Evolutionary conservation across 208 protist species (phyloP), one percentile per base, ranked within the genome.

Genomic region (Leishmania braziliensis): DNA sequence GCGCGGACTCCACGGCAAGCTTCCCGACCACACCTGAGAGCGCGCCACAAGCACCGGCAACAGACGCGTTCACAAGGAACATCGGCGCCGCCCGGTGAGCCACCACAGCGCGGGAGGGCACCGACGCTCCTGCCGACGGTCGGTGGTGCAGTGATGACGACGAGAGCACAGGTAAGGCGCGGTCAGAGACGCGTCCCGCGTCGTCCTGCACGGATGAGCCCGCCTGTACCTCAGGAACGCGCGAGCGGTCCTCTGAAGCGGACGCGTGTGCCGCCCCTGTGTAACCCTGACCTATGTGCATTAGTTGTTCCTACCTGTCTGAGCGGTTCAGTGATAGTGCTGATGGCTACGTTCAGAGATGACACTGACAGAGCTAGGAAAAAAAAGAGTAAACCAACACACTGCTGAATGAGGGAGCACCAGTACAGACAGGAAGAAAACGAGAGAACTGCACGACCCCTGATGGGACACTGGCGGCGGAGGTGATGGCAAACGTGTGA

Each of bases 1-100:
- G 77, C 29, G 79, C 51, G 23, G 85, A 75, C 48, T 88, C 84
- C 16, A 97, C 88, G 0, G 90, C 91, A 1, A 95, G 73, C 83
- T 97, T 97, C 39, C 94, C 94, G 20, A 93, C 90, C 9, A 91
- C 91, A 16, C 89, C 84, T 6, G 92, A 95, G 20, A 94, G 80
- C 9, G 94, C 92, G 0, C 94, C 94, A 75, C 88, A 95, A 14
- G 78, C 78, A 5, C 94, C 92, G 2, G 94, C 94, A 18, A 97
- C n/a, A 4, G 89, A 89, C 0, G 94, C 92, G 50, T 93, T 89
- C 33, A 92, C 12, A 48, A 97, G 84, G 74, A 95, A 97, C 36
- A 90, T 70, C 6, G 78, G 80, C 2, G 50, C 70, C 51, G 56
- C 33, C 43, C 66, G 48, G 62, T 50, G 77, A 29, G 36, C 29